Conservation (phyloP, 495 filamentous ascomycete genomes). For the Rhizodiscina lignyota region DNA sequence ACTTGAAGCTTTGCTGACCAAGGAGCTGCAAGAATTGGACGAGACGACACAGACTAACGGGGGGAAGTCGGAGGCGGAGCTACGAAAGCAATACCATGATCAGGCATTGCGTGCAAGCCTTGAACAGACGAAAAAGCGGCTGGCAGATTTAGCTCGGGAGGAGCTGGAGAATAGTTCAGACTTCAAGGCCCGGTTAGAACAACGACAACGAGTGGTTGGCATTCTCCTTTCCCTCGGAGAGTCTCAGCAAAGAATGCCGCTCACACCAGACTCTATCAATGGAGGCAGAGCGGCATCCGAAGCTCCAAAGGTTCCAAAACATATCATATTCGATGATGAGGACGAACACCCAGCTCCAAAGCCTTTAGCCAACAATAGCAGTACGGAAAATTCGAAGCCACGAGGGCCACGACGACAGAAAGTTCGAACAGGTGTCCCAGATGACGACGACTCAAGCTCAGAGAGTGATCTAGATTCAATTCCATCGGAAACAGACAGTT, state of each 20-base stretch:
- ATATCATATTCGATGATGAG: not conserved
- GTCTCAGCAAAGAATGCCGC: not conserved
- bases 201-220: not conserved
- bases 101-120: not conserved
- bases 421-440: not conserved
- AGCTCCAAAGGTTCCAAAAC: not conserved
- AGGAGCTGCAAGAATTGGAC: no score
- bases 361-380: no score
- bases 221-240: not conserved
- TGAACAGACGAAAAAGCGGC: not conserved
- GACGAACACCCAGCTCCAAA: not conserved
- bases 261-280: not conserved
- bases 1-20: not conserved
- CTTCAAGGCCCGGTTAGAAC: not conserved
- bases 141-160: not conserved
- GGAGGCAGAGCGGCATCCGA: not conserved
- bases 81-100: not conserved
- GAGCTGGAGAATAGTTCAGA: not conserved
- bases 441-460: not conserved
- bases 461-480: no score
- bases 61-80: not conserved
- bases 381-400: not conserved
- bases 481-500: no score
- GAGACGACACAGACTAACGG: not conserved
- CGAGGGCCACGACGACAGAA: not conserved